Base-by-base conservation (phyloP, 2,329 filamentous ascomycete genomes). In the Diaporthe nobilis region DNA sequence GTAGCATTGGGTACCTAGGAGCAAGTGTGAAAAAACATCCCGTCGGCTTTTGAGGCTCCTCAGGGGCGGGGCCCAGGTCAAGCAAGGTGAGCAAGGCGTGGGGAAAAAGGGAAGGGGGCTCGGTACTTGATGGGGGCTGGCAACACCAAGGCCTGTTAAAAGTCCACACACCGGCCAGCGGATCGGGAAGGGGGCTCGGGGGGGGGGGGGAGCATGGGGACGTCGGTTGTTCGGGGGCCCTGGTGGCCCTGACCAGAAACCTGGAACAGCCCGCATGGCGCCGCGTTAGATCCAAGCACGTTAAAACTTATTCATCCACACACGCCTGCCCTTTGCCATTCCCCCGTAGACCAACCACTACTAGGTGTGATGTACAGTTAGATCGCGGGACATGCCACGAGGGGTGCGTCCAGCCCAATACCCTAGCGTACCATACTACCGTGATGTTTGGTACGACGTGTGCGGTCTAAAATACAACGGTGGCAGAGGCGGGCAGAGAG, bases 331-430 rank as follows among this genome's bases (percentile, higher is more conserved):
- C 2, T 15, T 7, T 63, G n/a, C 20, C 22, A 28, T 28, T 53
- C 53, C 44, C 22, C 37, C 28, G 4, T 13, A 22, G 22, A 28
- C 47, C 10, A 42, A 53, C 34, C 28, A 28, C 47, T 31, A 13
- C 39, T 25, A 47, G n/a, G 31, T 20, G 34, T 15, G 65, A 53
- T 51, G 53, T 51, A 13, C 8, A n/a, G n/a, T 53, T 25, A 68
- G 65, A 68, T 55, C 65, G 65, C 65, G 65, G 65, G 31, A 53
- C 47, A 25, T 53, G 65, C 65, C 65, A 68, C 65, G 65, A 68
- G 65, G 47, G 65, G 65, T 53, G 65, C 20, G 65, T 39, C 47
- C 65, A 68, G 34, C 65, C 47, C 31, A 68, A 28, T 17, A 34
- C 34, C 65, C 47, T 68, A 68, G 65, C 47, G 65, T 68, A 53